Percentiles rank a stretch among this genome's conserved stretches.
These are phyloP conservation scores for Eucalyptus regnans DNA, from an alignment of 345 rosid genomes.

Conservation along the genomic window DNA sequence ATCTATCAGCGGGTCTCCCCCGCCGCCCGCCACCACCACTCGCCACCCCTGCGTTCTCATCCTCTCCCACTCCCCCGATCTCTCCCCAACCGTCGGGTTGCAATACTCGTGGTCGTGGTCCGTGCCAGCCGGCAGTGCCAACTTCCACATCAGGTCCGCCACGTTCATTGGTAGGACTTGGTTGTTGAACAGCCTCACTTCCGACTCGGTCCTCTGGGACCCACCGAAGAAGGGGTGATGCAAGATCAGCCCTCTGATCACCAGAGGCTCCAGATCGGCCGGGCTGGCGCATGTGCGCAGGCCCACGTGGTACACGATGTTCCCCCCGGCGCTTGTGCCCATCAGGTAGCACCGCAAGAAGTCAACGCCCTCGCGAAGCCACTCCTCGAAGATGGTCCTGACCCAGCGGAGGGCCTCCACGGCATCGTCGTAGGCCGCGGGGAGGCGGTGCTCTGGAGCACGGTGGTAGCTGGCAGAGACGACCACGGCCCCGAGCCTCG, in stretches of 20 bases:
- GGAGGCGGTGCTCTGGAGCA: conserved; percentile 8
- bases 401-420: conserved; percentile 3
- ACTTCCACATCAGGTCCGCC: no score
- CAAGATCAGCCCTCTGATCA: conserved; percentile 10
- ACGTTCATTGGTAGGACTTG: no score
- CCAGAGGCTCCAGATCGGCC: conserved; percentile 2
- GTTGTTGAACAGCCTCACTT: no score
- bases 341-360: neutral
- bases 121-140: no score
- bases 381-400: neutral
- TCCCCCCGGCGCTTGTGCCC: neutral
- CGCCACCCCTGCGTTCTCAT: no score
- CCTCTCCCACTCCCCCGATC: no score
- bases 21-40: no score
- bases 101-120: no score
- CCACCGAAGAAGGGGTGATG: conserved; percentile 34
- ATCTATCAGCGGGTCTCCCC: no score
- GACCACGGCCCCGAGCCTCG: conserved; percentile 6
- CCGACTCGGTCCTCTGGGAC: neutral
- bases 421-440: conserved; percentile 2
- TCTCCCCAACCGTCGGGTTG: no score
- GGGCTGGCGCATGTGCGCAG: neutral
- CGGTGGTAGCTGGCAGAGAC: conserved; percentile 15
- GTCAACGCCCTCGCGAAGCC: neutral
- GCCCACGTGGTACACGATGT: conserved; percentile 4